Conservation (phyloP, 306 rosid genomes). For the Datisca glomerata region DNA sequence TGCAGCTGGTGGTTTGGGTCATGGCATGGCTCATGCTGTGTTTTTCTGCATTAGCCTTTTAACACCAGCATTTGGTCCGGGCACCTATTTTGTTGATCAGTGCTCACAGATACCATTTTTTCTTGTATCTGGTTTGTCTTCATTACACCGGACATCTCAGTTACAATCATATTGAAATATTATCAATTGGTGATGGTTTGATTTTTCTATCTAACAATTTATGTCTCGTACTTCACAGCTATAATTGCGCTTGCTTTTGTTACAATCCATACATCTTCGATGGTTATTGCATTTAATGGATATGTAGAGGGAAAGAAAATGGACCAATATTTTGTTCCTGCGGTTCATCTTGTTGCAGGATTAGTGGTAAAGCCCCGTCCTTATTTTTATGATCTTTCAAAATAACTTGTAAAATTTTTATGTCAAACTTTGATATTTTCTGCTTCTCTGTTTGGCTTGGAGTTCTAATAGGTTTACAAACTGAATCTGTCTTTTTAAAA, state of each 20-base stretch:
- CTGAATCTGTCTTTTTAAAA: too few species aligned
- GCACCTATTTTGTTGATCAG: constrained; percentile 57
- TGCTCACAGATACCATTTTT: constrained; percentile 83
- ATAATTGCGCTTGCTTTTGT: constrained; percentile 80
- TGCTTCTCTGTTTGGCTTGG: too few species aligned
- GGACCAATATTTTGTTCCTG: constrained; percentile 70
- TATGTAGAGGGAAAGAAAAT: constrained; percentile 73
- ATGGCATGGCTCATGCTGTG: constrained; percentile 93
- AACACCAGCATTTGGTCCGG: constrained; percentile 96
- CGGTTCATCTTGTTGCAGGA: constrained; percentile 64
- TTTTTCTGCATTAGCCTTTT: constrained; percentile 92
- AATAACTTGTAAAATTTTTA: neutral
- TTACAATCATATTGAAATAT: too few species aligned
- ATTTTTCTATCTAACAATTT: constrained; percentile 28
- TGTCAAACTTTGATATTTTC: neutral
- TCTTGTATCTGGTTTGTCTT: constrained; percentile 68
- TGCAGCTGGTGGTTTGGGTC: constrained; percentile 97
- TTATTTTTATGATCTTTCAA: constrained; percentile 9
- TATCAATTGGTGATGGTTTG: too few species aligned
- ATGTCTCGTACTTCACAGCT: constrained; percentile 39
- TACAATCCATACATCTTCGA: constrained; percentile 87
- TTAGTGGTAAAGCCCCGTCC: constrained; percentile 49
- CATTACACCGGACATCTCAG: too few species aligned
- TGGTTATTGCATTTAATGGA: constrained; percentile 92
- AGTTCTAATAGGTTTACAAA: too few species aligned